These are phyloP conservation scores for Psilocybe cyanescens DNA, from an alignment of 768 basidiomycete species.

Conservation along the genomic window DNA sequence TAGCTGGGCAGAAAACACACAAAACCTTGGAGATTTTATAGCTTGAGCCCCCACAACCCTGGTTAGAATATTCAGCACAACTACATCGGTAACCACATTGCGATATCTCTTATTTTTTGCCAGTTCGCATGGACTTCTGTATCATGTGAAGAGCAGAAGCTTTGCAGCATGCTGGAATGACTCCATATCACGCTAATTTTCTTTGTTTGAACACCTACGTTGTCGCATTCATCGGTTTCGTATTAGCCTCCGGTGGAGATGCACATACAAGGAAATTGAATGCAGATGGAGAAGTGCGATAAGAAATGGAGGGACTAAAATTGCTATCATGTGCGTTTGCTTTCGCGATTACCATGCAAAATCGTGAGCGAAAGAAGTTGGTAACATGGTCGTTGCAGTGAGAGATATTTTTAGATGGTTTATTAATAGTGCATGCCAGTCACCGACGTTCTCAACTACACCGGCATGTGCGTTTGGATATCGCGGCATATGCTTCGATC, in stretches of 20 bases:
- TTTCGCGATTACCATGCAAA: neutral
- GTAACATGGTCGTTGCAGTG: neutral
- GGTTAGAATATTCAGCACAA: neutral
- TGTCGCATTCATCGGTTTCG: neutral
- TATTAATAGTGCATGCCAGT: neutral
- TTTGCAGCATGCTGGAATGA: conserved; percentile 1
- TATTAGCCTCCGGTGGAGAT: neutral
- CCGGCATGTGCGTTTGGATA: neutral
- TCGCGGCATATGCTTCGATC: conserved; percentile 1
- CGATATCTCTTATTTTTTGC: neutral
- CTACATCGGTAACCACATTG: neutral
- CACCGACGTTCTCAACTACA: neutral
- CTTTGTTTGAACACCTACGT: neutral
- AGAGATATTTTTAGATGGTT: neutral
- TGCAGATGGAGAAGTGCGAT: conserved; percentile 1
- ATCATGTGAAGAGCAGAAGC: conserved; percentile 4
- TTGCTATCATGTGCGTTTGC: neutral
- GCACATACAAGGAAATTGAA: conserved; percentile 1
- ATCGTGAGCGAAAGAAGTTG: neutral
- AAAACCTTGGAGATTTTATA: neutral
- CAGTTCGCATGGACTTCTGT: neutral
- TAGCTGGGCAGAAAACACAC: neutral
- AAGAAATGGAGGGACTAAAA: neutral
- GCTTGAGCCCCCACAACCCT: neutral
- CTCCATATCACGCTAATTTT: neutral